Base-by-base conservation (phyloP, 2,329 filamentous ascomycete species). In the Pseudocercospora vitis region DNA sequence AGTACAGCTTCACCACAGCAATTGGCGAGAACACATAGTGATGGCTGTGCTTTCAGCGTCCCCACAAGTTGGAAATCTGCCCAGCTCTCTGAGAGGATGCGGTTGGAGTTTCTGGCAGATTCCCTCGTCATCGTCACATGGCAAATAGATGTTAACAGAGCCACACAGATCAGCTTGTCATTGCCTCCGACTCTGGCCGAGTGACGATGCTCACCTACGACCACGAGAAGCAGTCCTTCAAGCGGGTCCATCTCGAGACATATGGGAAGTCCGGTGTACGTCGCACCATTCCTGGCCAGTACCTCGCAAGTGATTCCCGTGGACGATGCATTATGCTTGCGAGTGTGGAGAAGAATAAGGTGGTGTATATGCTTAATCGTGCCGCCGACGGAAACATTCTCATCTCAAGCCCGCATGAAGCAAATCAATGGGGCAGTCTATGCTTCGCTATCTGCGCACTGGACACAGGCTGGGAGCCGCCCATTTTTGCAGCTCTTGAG, bases 331-430 rank as follows among this genome's bases (percentile, higher is more conserved):
- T 92, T 69, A 81, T 99, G 69, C 89, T 97, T 57, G 91, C 94
- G 7, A 92, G 91, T 4, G 81, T 92, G 51, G 95, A 99, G 76
- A 99, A 99, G 81, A 99, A 97, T 77, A 99, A 99, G 77, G 87
- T 99, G 52, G 94, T 99, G 63, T 99, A 99, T 74, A 92, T 99
- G 66, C 80, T 99, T 63, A 97, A 97, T 73, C 87, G 95, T 61
- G 95, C 96, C 74, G 83, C 91, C 2, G 90, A 97, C 73, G 91
- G 91, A 14, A 89, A 96, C 71, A 83, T 99, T 65, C 95, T 91
- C 33, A 99, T 99, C 47, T 99, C 94, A 4, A 99, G 94, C 11
- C 94, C 94, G 0, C 81, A 99, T 14, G 95, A 99, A 74, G 95
- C 94, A 1, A 92, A 99, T 74, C 95, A 94, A 71, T 85, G 90